Evolutionary conservation across 495 filamentous ascomycete species (phyloP).

Genomic region (Durotheca rogersii): DNA sequence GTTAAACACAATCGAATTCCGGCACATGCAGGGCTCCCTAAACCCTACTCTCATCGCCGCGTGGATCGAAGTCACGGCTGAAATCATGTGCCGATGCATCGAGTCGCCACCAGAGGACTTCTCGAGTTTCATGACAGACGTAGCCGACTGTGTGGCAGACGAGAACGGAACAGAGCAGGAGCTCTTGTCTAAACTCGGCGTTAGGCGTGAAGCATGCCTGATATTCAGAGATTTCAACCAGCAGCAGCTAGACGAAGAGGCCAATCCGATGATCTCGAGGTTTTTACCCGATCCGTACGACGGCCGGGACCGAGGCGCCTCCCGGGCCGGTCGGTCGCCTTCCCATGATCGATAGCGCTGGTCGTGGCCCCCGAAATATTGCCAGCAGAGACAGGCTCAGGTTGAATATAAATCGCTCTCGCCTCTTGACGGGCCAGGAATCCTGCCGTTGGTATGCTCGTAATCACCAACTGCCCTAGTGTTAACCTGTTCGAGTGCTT

Average conservation of each 20-base stretch:
- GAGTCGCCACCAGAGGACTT: conserved; percentile 9
- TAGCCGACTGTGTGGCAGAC: conserved; percentile 5
- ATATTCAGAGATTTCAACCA: conserved; percentile 7
- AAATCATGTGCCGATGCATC: conserved; percentile 14
- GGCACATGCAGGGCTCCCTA: conserved; percentile 25
- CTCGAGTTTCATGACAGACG: not conserved
- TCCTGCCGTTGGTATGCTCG: too few species aligned
- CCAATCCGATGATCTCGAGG: conserved; percentile 4
- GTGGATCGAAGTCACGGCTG: conserved; percentile 16
- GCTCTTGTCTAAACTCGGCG: conserved; percentile 1
- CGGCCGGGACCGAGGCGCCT: too few species aligned
- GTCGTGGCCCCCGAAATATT: too few species aligned
- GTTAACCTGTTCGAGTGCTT: too few species aligned
- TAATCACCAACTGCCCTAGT: too few species aligned
- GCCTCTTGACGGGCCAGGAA: too few species aligned
- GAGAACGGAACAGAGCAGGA: not conserved
- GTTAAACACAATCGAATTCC: conserved; percentile 22
- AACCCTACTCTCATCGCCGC: conserved; percentile 11
- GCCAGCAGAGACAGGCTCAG: too few species aligned
- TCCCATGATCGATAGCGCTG: too few species aligned
- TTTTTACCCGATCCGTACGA: conserved; percentile 10
- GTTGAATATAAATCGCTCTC: too few species aligned
- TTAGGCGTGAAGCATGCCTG: conserved; percentile 2
- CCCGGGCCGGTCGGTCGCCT: too few species aligned
- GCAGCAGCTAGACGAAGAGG: conserved; percentile 11